Evolutionary conservation across 495 filamentous ascomycete genomes (phyloP).

Genomic region (Xylaria flabelliformis): DNA sequence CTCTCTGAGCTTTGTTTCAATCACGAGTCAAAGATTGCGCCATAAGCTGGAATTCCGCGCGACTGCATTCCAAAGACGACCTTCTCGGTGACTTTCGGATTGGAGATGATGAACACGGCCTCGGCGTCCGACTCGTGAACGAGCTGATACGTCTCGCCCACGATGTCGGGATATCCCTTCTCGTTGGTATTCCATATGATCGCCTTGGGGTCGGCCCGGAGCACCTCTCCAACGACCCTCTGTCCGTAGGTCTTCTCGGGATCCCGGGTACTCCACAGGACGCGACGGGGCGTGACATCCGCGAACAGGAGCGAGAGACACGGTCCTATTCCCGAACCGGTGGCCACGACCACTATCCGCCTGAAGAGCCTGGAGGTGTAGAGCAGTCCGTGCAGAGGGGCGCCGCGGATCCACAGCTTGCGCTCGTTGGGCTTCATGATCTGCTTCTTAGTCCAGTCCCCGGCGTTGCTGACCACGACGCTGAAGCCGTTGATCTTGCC

Average conservation of each 20-base stretch:
- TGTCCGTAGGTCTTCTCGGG: conserved; percentile 55
- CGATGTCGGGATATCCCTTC: conserved; percentile 56
- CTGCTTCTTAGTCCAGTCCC: conserved; percentile 78
- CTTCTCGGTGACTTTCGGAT: conserved; percentile 72
- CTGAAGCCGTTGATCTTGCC: conserved; percentile 66
- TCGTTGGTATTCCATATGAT: conserved; percentile 58
- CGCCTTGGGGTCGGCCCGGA: conserved; percentile 52
- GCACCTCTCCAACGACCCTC: conserved; percentile 51
- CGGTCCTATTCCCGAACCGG: conserved; percentile 82
- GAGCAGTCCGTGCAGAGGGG: conserved; percentile 70
- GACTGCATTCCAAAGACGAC: conserved; percentile 77
- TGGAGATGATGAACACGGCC: conserved; percentile 78
- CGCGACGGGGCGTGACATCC: conserved; percentile 48
- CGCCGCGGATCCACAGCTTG: conserved; percentile 62
- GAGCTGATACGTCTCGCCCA: conserved; percentile 60
- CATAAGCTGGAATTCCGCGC: conserved; percentile 73
- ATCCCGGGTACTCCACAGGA: conserved; percentile 58
- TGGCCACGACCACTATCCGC: conserved; percentile 75
- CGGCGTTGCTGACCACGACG: conserved; percentile 76
- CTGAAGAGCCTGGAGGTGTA: conserved; percentile 74
- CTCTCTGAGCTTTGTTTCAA: background rate
- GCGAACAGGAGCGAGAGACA: conserved; percentile 59
- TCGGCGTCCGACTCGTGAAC: conserved; percentile 51
- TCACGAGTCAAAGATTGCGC: conserved; percentile 81
- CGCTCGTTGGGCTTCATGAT: conserved; percentile 65